These are phyloP conservation scores for Aureobasidium pullulans DNA, from an alignment of 2,329 filamentous ascomycete genomes.

Conservation along the genomic window DNA sequence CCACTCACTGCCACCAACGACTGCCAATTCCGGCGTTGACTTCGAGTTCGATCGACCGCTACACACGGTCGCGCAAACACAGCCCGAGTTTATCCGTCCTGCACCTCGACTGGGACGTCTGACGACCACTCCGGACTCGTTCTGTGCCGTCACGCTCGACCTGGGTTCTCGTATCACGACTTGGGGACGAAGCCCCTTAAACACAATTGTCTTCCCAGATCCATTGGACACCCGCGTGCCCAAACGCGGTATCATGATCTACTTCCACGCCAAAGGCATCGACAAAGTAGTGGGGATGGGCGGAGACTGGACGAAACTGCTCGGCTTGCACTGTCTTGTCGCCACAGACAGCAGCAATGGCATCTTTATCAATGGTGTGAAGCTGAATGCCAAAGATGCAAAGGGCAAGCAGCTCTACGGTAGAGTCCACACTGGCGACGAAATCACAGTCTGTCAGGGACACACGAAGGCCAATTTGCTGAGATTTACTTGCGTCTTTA, in stretches of 20 bases:
- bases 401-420: constrained; percentile 51
- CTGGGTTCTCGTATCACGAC: constrained; percentile 62
- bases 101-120: constrained; percentile 54
- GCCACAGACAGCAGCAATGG: constrained; percentile 71
- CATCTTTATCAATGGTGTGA: constrained; percentile 68
- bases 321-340: constrained; percentile 60
- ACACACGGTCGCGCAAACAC: constrained; percentile 13
- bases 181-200: constrained; percentile 67
- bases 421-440: constrained; percentile 68
- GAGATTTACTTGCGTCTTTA: constrained; percentile 38
- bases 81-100: constrained; percentile 29
- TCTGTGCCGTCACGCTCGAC: constrained; percentile 55
- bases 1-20: constrained; percentile 13
- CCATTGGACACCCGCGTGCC: constrained; percentile 64
- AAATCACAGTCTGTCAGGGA: constrained; percentile 63
- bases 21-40: constrained; percentile 3
- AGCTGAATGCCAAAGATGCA: constrained; percentile 50
- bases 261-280: constrained; percentile 64
- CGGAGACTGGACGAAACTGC: constrained; percentile 47
- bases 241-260: constrained; percentile 71
- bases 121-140: constrained; percentile 58
- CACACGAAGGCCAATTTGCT: constrained; percentile 19
- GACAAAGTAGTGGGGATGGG: constrained; percentile 46
- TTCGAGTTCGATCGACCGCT: constrained; percentile 10
- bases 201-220: constrained; percentile 60